Conservation (phyloP, 2,329 filamentous ascomycete species). For the Trichoderma sp. region DNA sequence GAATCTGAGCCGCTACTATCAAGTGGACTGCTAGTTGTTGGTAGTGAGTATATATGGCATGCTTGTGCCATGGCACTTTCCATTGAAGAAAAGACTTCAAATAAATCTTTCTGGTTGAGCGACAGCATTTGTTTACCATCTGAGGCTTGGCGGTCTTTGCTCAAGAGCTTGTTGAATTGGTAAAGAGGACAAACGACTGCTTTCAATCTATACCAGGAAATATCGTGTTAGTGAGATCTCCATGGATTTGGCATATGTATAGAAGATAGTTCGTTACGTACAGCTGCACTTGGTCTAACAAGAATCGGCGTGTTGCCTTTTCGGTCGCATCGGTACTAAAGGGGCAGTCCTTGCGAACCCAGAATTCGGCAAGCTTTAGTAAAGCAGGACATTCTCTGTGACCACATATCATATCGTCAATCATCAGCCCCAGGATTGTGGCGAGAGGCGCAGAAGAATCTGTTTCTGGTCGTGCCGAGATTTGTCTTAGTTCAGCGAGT, state of each 20-base stretch:
- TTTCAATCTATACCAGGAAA: background rate
- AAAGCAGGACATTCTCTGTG: constrained; percentile 6
- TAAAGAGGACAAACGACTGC: constrained; percentile 7
- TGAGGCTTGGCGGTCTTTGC: background rate
- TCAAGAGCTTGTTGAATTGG: background rate
- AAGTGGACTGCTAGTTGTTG: background rate
- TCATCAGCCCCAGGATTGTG: constrained; percentile 1
- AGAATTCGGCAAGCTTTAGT: background rate
- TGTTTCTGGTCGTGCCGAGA: constrained; percentile 1
- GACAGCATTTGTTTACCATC: background rate
- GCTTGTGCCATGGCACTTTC: constrained; percentile 1
- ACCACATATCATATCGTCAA: constrained; percentile 10
- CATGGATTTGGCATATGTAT: background rate
- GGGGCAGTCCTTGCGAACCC: background rate
- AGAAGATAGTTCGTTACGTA: background rate
- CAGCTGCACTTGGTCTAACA: constrained; percentile 1
- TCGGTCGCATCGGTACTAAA: background rate
- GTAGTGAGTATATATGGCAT: background rate
- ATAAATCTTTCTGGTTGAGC: constrained; percentile 2
- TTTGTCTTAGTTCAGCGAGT: background rate
- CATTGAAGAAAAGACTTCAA: background rate
- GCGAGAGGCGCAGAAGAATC: background rate
- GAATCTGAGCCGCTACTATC: background rate
- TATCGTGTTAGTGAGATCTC: background rate
- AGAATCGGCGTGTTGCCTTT: background rate